Evolutionary conservation across 257 asterid genomes (phyloP).

Genomic region (Scutellaria barbata): DNA sequence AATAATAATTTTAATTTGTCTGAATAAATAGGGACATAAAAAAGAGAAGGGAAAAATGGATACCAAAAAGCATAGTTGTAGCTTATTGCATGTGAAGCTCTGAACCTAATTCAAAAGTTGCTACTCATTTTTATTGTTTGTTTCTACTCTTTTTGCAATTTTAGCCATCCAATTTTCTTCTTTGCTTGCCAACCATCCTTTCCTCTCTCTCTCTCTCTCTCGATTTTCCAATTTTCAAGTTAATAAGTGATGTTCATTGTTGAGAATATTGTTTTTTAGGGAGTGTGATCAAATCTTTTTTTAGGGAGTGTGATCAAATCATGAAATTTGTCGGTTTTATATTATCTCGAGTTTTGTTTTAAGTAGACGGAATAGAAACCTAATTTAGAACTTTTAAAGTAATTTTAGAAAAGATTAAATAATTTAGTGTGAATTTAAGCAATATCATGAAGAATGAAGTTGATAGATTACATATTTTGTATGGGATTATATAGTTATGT

Average conservation of each 20-base stretch:
- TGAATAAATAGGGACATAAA: conserved; percentile 30
- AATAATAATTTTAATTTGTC: conserved; percentile 13
- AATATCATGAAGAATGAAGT: neutral
- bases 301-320: neutral
- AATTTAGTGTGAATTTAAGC: neutral
- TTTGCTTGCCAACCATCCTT: conserved; percentile 42
- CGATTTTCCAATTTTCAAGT: neutral
- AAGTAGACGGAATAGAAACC: neutral
- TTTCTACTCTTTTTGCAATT: conserved; percentile 30
- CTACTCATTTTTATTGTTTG: conserved; percentile 19
- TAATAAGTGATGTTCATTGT: neutral
- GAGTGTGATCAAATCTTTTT: neutral
- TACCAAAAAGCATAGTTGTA: neutral
- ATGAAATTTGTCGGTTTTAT: neutral
- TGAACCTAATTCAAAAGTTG: conserved; percentile 36
- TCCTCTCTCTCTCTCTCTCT: neutral
- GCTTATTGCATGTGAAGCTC: conserved; percentile 41
- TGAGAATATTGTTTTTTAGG: conserved; percentile 7
- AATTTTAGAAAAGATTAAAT: neutral
- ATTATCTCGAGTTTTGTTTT: neutral
- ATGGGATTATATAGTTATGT: no score
- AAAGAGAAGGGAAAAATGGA: conserved; percentile 17
- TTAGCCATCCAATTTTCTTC: conserved; percentile 37
- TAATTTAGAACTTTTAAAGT: neutral
- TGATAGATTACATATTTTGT: neutral